Conservation (phyloP, 306 rosid species). For the Quercus berberidifolia region DNA sequence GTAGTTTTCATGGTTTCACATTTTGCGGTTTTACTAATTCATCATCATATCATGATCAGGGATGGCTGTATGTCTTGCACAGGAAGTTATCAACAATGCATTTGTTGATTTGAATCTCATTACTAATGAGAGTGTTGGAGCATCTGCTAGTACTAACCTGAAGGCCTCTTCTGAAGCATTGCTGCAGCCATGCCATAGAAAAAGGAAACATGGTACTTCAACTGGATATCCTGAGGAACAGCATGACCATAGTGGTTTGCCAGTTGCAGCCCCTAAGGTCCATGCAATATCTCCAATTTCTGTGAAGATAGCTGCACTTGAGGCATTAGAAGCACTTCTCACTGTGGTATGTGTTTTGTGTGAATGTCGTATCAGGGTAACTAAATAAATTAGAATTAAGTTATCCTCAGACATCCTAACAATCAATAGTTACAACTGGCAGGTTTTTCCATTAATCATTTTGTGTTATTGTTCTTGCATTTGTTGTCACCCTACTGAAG, state of each 20-base stretch:
- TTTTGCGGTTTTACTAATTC: conserved; percentile 28
- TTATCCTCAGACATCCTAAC: background rate
- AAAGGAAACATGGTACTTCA: conserved; percentile 55
- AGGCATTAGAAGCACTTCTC: conserved; percentile 73
- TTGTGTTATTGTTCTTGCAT: background rate
- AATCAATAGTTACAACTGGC: background rate
- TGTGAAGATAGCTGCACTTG: conserved; percentile 80
- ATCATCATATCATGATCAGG: conserved; percentile 45
- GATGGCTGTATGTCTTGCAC: conserved; percentile 63
- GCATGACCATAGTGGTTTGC: conserved; percentile 33
- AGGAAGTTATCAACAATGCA: conserved; percentile 63
- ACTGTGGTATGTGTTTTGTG: conserved; percentile 55
- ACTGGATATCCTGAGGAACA: conserved; percentile 40
- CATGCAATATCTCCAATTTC: conserved; percentile 34
- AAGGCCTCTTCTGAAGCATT: conserved; percentile 32
- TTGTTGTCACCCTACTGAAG: background rate
- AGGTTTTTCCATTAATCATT: too few species aligned
- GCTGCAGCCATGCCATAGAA: conserved; percentile 37
- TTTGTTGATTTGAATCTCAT: conserved; percentile 57
- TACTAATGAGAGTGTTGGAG: conserved; percentile 28
- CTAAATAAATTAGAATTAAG: background rate
- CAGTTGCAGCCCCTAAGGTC: conserved; percentile 32
- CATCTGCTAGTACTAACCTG: conserved; percentile 32
- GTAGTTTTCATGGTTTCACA: background rate
- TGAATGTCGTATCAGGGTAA: conserved; percentile 4